Percentiles rank a stretch among this genome's conserved stretches.
These are phyloP conservation scores for Amylocystis lapponica DNA, from an alignment of 768 basidiomycete species.

Conservation along the genomic window DNA sequence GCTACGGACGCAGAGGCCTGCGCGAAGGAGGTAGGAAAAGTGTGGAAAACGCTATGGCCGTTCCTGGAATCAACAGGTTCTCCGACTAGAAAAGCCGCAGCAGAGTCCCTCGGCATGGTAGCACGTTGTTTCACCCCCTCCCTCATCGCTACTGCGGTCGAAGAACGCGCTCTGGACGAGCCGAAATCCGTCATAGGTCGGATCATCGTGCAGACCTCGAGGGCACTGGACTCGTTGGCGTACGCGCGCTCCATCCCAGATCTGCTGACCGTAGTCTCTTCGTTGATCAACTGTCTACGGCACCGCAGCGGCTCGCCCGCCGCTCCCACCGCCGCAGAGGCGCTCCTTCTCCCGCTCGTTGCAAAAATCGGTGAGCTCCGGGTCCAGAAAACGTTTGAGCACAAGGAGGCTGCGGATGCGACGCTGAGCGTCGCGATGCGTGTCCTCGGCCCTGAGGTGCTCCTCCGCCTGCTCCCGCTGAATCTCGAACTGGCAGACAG, in stretches of 20 bases:
- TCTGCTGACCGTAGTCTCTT: constrained; percentile 65
- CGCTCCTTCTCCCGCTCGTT: constrained; percentile 64
- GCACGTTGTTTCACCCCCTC: constrained; percentile 65
- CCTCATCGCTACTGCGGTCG: constrained; percentile 49
- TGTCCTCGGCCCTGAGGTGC: constrained; percentile 75
- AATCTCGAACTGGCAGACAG: constrained; percentile 79
- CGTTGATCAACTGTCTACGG: constrained; percentile 60
- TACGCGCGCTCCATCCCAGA: constrained; percentile 77
- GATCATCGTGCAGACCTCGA: constrained; percentile 57
- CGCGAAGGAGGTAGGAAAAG: constrained; percentile 47
- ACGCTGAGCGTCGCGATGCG: constrained; percentile 78
- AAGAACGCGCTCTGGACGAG: constrained; percentile 35
- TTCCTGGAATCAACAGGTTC: constrained; percentile 71
- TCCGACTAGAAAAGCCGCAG: constrained; percentile 55
- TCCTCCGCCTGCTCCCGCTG: constrained; percentile 72
- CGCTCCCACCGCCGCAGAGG: constrained; percentile 58
- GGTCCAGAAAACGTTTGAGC: constrained; percentile 77
- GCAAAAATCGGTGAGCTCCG: constrained; percentile 69
- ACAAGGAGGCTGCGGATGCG: constrained; percentile 81
- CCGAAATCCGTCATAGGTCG: constrained; percentile 52
- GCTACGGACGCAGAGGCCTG: constrained; percentile 44
- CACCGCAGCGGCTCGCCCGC: constrained; percentile 36
- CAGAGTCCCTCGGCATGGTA: constrained; percentile 56
- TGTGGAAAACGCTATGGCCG: constrained; percentile 72
- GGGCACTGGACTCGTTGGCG: constrained; percentile 66